phyloP scores from a whole-genome alignment of 2,329 filamentous ascomycete species.

The Penicillium sp. region DNA sequence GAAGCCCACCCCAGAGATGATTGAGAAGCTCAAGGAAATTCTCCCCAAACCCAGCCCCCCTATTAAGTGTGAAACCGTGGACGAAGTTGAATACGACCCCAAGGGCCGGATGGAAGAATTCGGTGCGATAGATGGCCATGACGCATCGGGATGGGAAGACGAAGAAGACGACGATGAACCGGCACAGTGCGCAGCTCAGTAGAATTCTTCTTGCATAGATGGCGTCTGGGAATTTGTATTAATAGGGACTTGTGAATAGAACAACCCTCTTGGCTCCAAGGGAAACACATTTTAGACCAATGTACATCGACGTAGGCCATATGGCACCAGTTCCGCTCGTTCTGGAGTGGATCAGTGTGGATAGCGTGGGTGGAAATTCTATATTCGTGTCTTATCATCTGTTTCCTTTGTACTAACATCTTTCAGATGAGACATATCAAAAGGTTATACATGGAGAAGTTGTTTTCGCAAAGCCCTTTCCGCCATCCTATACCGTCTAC shows the following conservation, averaged over 20 bases:
- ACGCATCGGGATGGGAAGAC: conserved; percentile 49
- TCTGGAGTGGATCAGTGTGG: conserved; percentile 18
- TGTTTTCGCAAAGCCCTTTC: no score
- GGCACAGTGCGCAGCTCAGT: conserved; percentile 52
- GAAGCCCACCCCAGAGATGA: conserved; percentile 68
- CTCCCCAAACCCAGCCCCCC: conserved; percentile 63
- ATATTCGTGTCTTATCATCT: not conserved
- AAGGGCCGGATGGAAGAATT: conserved; percentile 76
- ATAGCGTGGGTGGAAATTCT: conserved; percentile 36
- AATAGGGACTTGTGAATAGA: conserved; percentile 8
- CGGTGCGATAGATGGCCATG: conserved; percentile 44
- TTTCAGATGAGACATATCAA: not conserved
- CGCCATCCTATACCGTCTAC: no score
- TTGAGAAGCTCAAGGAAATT: conserved; percentile 70
- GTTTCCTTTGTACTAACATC: not conserved
- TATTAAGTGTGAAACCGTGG: conserved; percentile 70
- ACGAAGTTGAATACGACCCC: conserved; percentile 85
- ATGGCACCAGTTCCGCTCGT: not conserved
- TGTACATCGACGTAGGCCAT: not conserved
- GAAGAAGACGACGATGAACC: conserved; percentile 49
- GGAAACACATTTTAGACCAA: not conserved
- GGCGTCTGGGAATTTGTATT: conserved; percentile 28
- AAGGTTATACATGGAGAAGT: no score
- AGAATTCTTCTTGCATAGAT: conserved; percentile 31
- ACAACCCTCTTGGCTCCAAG: not conserved